Conservation (phyloP, 345 rosid genomes). For the Salix exigua region DNA sequence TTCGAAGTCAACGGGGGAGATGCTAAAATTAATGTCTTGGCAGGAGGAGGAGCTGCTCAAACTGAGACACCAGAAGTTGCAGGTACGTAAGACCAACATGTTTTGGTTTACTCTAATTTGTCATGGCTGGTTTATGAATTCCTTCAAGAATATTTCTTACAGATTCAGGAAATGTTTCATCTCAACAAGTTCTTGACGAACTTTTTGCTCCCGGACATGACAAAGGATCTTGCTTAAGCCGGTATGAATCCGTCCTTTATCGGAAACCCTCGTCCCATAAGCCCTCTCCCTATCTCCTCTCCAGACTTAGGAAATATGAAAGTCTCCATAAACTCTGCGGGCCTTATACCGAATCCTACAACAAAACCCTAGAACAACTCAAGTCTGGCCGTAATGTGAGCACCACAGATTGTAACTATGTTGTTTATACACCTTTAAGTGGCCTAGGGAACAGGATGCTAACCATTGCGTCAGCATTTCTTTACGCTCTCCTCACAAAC, state of each 20-base stretch:
- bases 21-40: too few relatives aligned
- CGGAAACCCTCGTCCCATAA: neutral
- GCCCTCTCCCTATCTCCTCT: slow-evolving; percentile 15
- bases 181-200: slow-evolving; percentile 1
- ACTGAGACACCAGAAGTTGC: too few relatives aligned
- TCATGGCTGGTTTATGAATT: neutral
- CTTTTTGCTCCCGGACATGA: slow-evolving; percentile 7
- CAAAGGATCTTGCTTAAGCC: slow-evolving; percentile 15
- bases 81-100: too few relatives aligned
- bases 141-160: neutral
- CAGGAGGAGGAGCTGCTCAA: too few relatives aligned
- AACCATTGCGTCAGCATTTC: slow-evolving; percentile 16
- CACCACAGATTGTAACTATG: slow-evolving; percentile 1
- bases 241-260: neutral
- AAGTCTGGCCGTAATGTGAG: neutral
- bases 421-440: slow-evolving; percentile 6
- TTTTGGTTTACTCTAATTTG: too few relatives aligned
- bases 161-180: neutral
- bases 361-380: neutral
- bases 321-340: slow-evolving; percentile 15
- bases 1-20: too few relatives aligned
- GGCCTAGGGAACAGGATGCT: slow-evolving; percentile 27
- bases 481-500: slow-evolving; percentile 20
- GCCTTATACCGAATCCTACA: slow-evolving; percentile 6
- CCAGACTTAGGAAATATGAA: slow-evolving; percentile 18